Conservation (phyloP, 768 basidiomycete genomes). For the Podaxis sp. region DNA sequence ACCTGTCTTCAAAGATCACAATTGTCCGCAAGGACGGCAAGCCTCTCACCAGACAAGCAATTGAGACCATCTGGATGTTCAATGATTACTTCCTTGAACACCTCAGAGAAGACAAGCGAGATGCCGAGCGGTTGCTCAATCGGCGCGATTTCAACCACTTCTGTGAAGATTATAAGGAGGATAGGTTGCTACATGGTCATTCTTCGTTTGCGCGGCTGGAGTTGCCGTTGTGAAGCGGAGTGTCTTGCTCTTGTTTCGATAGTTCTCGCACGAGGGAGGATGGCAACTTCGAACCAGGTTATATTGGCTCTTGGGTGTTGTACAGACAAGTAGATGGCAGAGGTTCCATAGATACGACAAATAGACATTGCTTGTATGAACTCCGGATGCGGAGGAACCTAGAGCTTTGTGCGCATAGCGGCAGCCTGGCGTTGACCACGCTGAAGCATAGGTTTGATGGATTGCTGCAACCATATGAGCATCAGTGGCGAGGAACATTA, state of each 20-base stretch:
- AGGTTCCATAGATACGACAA: not conserved
- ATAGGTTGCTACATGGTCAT: conserved; percentile 5
- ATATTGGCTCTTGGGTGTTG: not conserved
- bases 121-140: conserved; percentile 1
- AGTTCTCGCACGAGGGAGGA: not conserved
- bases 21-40: conserved; percentile 4
- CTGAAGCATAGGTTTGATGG: conserved; percentile 51
- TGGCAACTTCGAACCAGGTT: not conserved
- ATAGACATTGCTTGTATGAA: not conserved
- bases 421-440: conserved; percentile 41
- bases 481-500: not conserved
- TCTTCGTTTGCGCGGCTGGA: not conserved
- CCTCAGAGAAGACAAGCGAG: not conserved
- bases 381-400: not conserved
- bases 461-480: conserved; percentile 28
- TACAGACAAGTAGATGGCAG: not conserved
- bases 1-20: not conserved
- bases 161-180: conserved; percentile 6
- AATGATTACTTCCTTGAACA: conserved; percentile 8
- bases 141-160: conserved; percentile 4
- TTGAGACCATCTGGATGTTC: conserved; percentile 9
- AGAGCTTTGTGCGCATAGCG: conserved; percentile 1
- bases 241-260: not conserved
- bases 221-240: conserved; percentile 1
- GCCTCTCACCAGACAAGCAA: conserved; percentile 6